These are phyloP conservation scores for Tilletiopsis washingtonensis DNA, from an alignment of 1,284 basidiomycete genomes.

Conservation along the genomic window DNA sequence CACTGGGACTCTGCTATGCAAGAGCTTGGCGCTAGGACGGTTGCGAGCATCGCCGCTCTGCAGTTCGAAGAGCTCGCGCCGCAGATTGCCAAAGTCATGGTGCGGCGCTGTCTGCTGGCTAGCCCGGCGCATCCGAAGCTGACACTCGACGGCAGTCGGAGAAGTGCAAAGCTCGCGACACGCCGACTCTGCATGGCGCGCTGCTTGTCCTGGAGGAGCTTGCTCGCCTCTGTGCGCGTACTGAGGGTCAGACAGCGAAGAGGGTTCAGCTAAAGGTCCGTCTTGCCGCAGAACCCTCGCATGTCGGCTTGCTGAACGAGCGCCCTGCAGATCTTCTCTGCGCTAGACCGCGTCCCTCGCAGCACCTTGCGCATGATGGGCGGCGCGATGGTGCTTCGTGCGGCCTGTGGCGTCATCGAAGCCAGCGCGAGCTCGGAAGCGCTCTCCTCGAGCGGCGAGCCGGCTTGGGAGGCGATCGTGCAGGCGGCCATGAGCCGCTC, in stretches of 20 bases:
- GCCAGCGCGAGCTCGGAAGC: constrained; percentile 48
- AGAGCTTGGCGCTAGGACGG: constrained; percentile 66
- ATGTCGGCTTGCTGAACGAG: too few species aligned
- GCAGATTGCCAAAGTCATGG: neutral
- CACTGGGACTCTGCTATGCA: constrained; percentile 88
- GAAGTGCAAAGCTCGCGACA: constrained; percentile 62
- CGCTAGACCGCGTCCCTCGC: constrained; percentile 58
- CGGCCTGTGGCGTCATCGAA: constrained; percentile 67
- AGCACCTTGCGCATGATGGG: constrained; percentile 59
- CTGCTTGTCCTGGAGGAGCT: constrained; percentile 67
- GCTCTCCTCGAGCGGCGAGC: constrained; percentile 22
- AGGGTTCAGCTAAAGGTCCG: too few species aligned
- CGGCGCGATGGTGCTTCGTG: constrained; percentile 65
- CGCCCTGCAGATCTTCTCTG: too few species aligned
- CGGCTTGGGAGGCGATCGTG: constrained; percentile 61
- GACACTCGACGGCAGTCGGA: neutral
- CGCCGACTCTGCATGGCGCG: constrained; percentile 70
- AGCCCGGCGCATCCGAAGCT: too few species aligned
- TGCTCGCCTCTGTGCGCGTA: constrained; percentile 52
- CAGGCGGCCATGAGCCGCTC: constrained; percentile 66
- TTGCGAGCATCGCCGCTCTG: constrained; percentile 61
- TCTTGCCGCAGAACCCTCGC: too few species aligned
- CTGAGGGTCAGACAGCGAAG: too few species aligned
- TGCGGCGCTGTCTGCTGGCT: neutral
- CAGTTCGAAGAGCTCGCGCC: constrained; percentile 51